A percentile compares a stretch with the other conserved stretches of the same genome.
Conservation (phyloP, 2,329 filamentous ascomycete species). For the Cytospora chrysosperma region DNA sequence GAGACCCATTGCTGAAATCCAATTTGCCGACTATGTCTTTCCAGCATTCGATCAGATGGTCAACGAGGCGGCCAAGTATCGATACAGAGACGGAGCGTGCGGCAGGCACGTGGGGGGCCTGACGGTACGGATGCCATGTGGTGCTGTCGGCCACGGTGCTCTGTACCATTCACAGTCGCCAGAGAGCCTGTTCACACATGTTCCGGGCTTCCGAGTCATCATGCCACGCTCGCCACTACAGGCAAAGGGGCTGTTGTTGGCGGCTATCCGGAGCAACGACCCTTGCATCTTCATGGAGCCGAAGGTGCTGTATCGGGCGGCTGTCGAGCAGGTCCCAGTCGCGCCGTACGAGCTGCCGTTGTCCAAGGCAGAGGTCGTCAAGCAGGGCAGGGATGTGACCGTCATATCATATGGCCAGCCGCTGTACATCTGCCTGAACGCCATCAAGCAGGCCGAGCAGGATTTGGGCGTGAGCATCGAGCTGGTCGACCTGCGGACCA, state of each 20-base stretch:
- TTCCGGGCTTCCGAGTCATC: slow-evolving; percentile 81
- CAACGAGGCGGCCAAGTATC: slow-evolving; percentile 74
- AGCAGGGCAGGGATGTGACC: slow-evolving; percentile 76
- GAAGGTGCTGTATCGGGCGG: slow-evolving; percentile 87
- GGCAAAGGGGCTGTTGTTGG: slow-evolving; percentile 81
- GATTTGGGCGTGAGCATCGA: slow-evolving; percentile 77
- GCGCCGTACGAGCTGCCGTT: slow-evolving; percentile 80
- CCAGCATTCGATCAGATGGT: slow-evolving; percentile 77
- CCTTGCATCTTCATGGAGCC: slow-evolving; percentile 93
- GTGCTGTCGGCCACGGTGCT: slow-evolving; percentile 84
- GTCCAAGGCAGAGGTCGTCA: slow-evolving; percentile 81
- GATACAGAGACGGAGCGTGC: slow-evolving; percentile 67
- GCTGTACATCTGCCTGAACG: slow-evolving; percentile 77
- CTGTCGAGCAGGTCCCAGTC: slow-evolving; percentile 85
- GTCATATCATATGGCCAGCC: slow-evolving; percentile 88
- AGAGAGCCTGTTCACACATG: slow-evolving; percentile 82
- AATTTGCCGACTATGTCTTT: slow-evolving; percentile 77
- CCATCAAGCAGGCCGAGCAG: slow-evolving; percentile 71
- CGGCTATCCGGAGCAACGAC: slow-evolving; percentile 76
- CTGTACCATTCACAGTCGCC: slow-evolving; percentile 88
- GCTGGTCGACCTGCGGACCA: slow-evolving; percentile 81
- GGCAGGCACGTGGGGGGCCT: slow-evolving; percentile 69
- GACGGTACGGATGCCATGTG: slow-evolving; percentile 87
- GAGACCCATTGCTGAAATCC: slow-evolving; percentile 68
- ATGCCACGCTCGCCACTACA: slow-evolving; percentile 83